These are phyloP conservation scores for Calonectria pteridis DNA, from an alignment of 2,329 filamentous ascomycete species.

Conservation along the genomic window DNA sequence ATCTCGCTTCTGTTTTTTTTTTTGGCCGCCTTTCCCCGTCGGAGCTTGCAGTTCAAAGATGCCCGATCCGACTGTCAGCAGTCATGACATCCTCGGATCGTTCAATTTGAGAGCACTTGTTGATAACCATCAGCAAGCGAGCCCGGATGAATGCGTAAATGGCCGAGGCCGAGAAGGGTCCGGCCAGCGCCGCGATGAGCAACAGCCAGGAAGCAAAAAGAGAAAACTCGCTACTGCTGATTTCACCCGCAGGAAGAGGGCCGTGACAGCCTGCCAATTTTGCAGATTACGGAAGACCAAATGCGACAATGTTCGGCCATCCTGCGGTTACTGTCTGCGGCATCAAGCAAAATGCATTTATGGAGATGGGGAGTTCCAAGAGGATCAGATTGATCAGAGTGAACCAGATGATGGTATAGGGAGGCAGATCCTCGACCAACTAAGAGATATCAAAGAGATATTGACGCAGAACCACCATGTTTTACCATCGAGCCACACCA, in stretches of 20 bases:
- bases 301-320: conserved; percentile 30
- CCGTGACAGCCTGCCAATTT: conserved; percentile 29
- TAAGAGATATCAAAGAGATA: conserved; percentile 28
- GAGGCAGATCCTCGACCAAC: conserved; percentile 24
- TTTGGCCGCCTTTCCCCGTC: conserved; percentile 20
- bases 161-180: background rate
- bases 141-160: background rate
- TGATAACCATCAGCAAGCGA: background rate
- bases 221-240: conserved; percentile 20
- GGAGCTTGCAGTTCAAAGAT: background rate
- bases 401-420: conserved; percentile 18
- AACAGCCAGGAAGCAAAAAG: background rate
- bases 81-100: background rate
- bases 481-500: too few relatives aligned
- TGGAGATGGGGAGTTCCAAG: conserved; percentile 15
- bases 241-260: conserved; percentile 31
- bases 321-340: conserved; percentile 25
- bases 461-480: background rate
- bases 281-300: conserved; percentile 32
- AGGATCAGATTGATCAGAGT: background rate
- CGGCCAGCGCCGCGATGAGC: background rate
- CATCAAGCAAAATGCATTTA: conserved; percentile 32
- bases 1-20: background rate
- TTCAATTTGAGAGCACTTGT: background rate
- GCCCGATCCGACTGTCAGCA: background rate